Base-by-base conservation (phyloP, 768 basidiomycete species). In the Rhodosporidiobolus sp. region DNA sequence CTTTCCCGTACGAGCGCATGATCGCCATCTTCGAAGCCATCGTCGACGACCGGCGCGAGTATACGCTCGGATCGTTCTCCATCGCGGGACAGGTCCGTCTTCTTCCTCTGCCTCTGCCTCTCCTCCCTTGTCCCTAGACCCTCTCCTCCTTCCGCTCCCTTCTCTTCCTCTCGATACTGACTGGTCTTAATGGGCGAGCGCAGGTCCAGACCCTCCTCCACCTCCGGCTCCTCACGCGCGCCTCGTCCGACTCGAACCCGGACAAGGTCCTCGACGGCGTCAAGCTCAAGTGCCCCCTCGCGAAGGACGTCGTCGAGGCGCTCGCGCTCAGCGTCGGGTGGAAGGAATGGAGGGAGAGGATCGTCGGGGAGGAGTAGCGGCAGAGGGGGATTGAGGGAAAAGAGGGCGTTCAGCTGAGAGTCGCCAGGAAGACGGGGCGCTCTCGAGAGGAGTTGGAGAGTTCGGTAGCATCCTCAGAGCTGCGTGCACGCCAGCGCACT, bases 1-100 rank as follows among this genome's bases (percentile, higher is more conserved):
- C 80, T 4, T 83, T 83, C 71, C 77, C 80, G 19, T 71, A 81
- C 43, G 82, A 83, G 69, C 68, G 82, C 17, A 63, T 83, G 26
- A 56, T 83, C 7, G 82, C 81, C 2, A 78, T 83, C 67, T 82
- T 81, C 57, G 79, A 81, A 9, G 70, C 79, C 7, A 70, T 76
- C 53, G 38, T 73, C 22, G 66, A 67, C 32, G 61, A 62, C 5
- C 49, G 61, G 9, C 53, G 52, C 26, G 69, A 70, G 28, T 68
- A 62, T 45, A 35, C 69, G 20, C 54, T 69, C 24, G 69, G 67
- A 2, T 56, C 35, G 24, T 49, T 46, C 4, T 28, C 53, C 28
- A 55, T 68, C 32, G 65, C 54, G 9, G 35, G 43, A 17, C 60
- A 61, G 26, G 72, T 73, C 0, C 50, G 66, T 53, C n/a, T 30